Evolutionary conservation across 2,329 filamentous ascomycete genomes (phyloP), one percentile per base, ranked within the genome.

Genomic region (Cadophora sp.): DNA sequence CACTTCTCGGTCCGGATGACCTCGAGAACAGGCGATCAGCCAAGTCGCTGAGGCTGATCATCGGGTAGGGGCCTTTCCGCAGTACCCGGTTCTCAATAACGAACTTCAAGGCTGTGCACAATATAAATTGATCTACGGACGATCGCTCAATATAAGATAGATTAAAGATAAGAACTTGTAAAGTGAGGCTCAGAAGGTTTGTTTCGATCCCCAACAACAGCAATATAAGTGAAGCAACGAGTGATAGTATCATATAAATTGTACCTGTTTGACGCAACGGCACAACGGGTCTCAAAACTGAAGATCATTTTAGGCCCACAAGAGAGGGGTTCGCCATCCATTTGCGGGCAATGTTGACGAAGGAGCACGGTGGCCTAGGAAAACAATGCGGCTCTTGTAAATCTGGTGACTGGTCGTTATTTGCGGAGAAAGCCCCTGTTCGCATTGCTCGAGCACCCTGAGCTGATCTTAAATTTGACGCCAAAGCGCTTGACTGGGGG

Each of bases 311-410:
- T 26, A 50, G 58, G 24, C 56, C 29, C 31, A 53, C 40, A 53
- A 37, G 27, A 58, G 53, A 58, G 53, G 27, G 22, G 48, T 55
- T 29, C 24, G 56, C 46, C 59, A 66, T 51, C 59, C 58, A 16
- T 43, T 29, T 37, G 50, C 26, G 37, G 56, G 58, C 26, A 55
- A 61, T 62, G 24, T 55, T 56, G 48, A 62, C 48, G 24, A 55
- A 60, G 56, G 64, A 31, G 46, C 27, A 31, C 34, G 26, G 58
- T 66, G 64, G 64, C 64, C 43, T 9, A 34, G 46, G 31, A 27
- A 34, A 55, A 64, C 64, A 66, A 64, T 66, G 64, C 64, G 67
- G 67, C 64, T 66, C 67, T 64, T 61, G 43, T 11, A 37, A 31
- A 2, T 43, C 16, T 29, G 27, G 31, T 59, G 53, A 69, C 63